Evolutionary conservation across 208 protist species (phyloP), one percentile per base, ranked within the genome.

Genomic region (Acanthamoeba royreba): DNA sequence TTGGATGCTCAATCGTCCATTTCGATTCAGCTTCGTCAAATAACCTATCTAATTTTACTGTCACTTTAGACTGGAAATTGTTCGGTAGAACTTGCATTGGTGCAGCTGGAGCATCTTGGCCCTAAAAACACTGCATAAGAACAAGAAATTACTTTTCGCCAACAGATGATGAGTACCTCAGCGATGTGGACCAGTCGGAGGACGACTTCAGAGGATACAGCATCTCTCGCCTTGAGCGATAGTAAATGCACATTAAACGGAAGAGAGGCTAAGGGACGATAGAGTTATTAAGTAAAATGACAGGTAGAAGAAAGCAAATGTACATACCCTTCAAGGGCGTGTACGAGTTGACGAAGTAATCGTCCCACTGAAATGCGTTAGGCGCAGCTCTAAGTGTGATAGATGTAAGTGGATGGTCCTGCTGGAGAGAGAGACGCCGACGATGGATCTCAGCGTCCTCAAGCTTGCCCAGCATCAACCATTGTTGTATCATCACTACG

Each of bases 181-280:
- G 40, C 55, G 22, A 91, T 45, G 35, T 91, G 85, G 4, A 72
- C 35, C n/a, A 91, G 40, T 5, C 85, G 85, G 0, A 91, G 52
- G 5, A 69, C 38, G 9, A 91, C 52, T 33, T 91, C 85, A 25
- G 31, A 42, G 11, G 85, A 72, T 13, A 49, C 46, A 38, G 85
- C 55, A 38, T 91, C 85, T 31, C 77, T 52, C 11, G 35, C 85
- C 55, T 72, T 91, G 0, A 91, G 85, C 40, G 85, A 72, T 22
- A 69, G 35, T 42, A 91, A n/a, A 42, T 91, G 85, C 40, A 91
- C 40, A 25, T 91, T 91, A 53, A 11, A 25, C 40, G 85, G 85
- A n/a, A 61, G 43, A 19, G 33, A 42, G 11, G 11, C 79, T 9
- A 42, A n/a, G 11, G 25, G 42, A 11, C 13, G 4, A 25, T 25